These are phyloP conservation scores for Fraxinus pennsylvanica DNA, from an alignment of 257 asterid species.

Conservation along the genomic window DNA sequence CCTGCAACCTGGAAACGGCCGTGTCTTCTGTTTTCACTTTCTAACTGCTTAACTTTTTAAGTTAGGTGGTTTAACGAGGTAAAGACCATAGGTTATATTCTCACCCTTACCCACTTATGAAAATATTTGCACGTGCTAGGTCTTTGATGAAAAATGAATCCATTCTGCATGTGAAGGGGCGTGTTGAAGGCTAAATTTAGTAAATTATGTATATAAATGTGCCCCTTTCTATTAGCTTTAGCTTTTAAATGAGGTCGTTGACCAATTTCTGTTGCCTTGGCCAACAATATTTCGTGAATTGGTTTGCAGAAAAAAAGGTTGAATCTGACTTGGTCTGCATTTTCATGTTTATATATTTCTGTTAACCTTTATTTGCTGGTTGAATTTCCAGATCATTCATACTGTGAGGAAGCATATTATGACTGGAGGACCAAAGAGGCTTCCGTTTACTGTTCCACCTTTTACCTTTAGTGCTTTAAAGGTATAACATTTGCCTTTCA, in stretches of 20 bases:
- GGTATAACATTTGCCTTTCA: slow-evolving; percentile 49
- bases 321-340: not conserved
- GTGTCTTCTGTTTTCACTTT: too few species aligned
- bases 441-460: slow-evolving; percentile 86
- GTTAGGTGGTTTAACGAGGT: not conserved
- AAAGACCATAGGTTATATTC: not conserved
- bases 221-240: not conserved
- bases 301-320: not conserved
- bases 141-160: not conserved
- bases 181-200: not conserved
- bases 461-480: slow-evolving; percentile 78
- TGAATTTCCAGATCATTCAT: slow-evolving; percentile 64
- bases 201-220: not conserved
- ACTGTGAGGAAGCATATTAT: slow-evolving; percentile 83
- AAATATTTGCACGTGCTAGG: not conserved
- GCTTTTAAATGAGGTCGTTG: not conserved
- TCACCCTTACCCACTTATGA: not conserved
- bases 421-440: slow-evolving; percentile 91
- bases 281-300: not conserved
- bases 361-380: slow-evolving; percentile 24
- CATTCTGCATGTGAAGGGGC: not conserved
- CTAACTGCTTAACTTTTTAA: not conserved
- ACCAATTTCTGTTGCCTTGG: slow-evolving; percentile 12
- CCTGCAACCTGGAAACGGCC: too few species aligned
- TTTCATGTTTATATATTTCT: slow-evolving; percentile 8